Evolutionary conservation across 768 basidiomycete genomes (phyloP), one percentile per base, ranked within the genome.

Genomic region (Suillus subaureus): DNA sequence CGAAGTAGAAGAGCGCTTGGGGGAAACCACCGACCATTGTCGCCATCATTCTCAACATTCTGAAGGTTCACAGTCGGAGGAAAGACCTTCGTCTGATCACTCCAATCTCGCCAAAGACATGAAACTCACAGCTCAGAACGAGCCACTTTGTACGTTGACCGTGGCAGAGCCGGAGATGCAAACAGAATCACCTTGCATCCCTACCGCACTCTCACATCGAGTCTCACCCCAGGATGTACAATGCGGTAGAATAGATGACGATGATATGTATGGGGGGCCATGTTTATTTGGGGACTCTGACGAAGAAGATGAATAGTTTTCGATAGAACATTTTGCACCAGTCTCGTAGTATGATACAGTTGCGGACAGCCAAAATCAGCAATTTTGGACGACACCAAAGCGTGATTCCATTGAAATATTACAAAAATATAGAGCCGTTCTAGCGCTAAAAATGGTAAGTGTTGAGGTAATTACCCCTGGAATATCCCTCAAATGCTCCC

Each of bases 221-320:
- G 40, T 33, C 54, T 61, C 13, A 21, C 43, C 33, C 21, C 40
- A 9, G 60, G 47, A n/a, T 45, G 35, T 40, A 57, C 56, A 4
- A 9, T 49, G 21, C 28, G 31, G 16, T 13, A 62, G 55, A 43
- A 40, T 42, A 23, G 66, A 66, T 31, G 23, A 43, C 5, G 67
- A 70, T 33, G 35, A 61, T 52, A 58, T 49, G 6, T 72, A 69
- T 42, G 67, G 67, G 16, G 76, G 75, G 26, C 75, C 75, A 15
- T 73, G 75, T 65, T 69, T 76, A 28, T 76, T 76, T 63, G 65
- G 62, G 60, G 75, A 76, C 21, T 78, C 75, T 49, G 75, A 76
- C 61, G 75, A 71, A 26, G 76, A 76, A 37, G 73, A 74, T n/a
- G 69, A 61, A 55, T 75, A 61, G 42, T 15, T n/a, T 13, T 58